Evolutionary conservation across 192 early-diverging fungal genomes (phyloP), one percentile per base, ranked within the genome.

Genomic region (Backusella psychrophila): DNA sequence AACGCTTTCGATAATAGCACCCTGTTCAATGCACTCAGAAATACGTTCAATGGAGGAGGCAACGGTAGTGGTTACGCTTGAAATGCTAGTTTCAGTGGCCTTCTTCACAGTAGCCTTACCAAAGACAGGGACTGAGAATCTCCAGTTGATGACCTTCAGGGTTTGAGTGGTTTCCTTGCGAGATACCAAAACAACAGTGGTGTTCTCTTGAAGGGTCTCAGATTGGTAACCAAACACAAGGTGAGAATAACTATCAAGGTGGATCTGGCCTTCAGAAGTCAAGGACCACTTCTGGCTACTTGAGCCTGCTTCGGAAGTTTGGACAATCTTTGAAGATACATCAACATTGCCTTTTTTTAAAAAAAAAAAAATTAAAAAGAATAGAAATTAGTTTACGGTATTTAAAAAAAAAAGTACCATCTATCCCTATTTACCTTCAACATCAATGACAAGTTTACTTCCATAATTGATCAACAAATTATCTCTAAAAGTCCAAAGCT

Each of bases 401-500:
- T 11, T 2, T n/a, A n/a, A n/a, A n/a, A 69, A 69, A 68, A 69
- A 69, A 69, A 69, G 69, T 6, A 34, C 36, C 6, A 36, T 53
- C 1, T 12, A 49, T 15, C 36, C 9, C 7, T 29, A 9, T 38
- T 21, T 72, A 77, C 73, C 77, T 29, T 73, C 21, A 15, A 79
- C 23, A 65, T 70, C 77, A 70, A 79, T 70, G 17, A 70, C 71
- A 26, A 56, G 33, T 19, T 68, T 70, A 35, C 66, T 70, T n/a
- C 78, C 78, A 68, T 80, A 80, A 56, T 80, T 80, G 70, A 80
- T 69, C 31, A 80, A 41, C 11, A 66, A 38, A 59, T 65, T 65
- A 41, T 76, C 59, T 11, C 70, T 36, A 65, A 65, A 76, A 33
- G 71, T 77, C 80, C 80, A 81, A 8, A 81, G 63, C 34, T 76